A percentile compares a stretch with the other conserved stretches of the same genome.
Conservation (phyloP, 2,329 filamentous ascomycete species). For the Diaporthe citrichinensis region DNA sequence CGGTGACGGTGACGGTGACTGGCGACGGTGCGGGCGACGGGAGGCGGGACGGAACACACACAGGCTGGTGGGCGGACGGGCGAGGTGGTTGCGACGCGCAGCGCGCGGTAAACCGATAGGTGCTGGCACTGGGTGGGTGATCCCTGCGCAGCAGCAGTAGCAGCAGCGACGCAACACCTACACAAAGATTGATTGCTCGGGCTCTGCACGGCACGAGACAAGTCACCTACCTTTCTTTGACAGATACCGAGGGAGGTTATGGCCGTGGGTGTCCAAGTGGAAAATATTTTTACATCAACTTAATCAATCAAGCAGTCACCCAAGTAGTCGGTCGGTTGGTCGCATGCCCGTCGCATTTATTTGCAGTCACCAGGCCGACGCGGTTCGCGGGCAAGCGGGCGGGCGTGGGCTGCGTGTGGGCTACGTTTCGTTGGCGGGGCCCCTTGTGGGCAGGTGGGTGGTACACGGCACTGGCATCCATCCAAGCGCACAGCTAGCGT, state of each 20-base stretch:
- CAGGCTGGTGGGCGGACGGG: slow-evolving; percentile 19
- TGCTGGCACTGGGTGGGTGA: slow-evolving; percentile 18
- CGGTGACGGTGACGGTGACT: slow-evolving; percentile 5
- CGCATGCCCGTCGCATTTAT: slow-evolving; percentile 4
- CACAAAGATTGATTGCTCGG: neutral
- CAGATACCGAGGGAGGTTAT: no score
- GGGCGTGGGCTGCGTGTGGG: neutral
- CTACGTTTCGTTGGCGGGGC: slow-evolving; percentile 12
- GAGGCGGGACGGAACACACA: slow-evolving; percentile 15
- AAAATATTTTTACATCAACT: neutral
- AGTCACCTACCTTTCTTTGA: neutral
- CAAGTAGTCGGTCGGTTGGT: neutral
- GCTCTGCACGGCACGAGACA: neutral
- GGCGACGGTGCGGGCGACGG: slow-evolving; percentile 12
- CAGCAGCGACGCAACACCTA: neutral
- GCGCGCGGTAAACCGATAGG: slow-evolving; percentile 30
- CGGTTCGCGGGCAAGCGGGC: slow-evolving; percentile 9
- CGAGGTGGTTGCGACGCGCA: slow-evolving; percentile 39
- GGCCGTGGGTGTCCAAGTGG: neutral
- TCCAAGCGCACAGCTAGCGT: neutral
- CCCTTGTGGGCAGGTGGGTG: neutral
- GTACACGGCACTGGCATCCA: slow-evolving; percentile 12
- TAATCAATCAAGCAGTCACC: neutral
- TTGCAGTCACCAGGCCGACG: slow-evolving; percentile 26
- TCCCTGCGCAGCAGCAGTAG: slow-evolving; percentile 18